A percentile compares a stretch with the other conserved stretches of the same genome.
phyloP scores from a whole-genome alignment of 31 red algal genomes.

The Porphyra umbilicalis region DNA sequence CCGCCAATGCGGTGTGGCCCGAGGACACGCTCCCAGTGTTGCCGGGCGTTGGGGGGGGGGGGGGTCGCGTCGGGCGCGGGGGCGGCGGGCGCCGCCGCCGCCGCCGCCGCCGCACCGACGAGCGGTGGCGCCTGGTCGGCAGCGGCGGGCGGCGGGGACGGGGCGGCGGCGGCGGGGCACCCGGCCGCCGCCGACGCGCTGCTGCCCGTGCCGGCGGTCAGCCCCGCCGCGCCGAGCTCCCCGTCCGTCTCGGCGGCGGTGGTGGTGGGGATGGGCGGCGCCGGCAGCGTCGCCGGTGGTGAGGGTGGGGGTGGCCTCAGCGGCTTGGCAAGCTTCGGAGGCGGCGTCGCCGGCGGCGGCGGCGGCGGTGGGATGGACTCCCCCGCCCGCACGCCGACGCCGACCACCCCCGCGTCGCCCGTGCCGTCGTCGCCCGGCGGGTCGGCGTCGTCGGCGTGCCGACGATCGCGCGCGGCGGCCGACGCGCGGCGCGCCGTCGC shows the following conservation, averaged over 20 bases:
- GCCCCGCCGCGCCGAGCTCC: neutral
- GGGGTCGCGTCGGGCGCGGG: too few relatives aligned
- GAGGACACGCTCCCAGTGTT: constrained; percentile 15
- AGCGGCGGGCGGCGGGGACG: neutral
- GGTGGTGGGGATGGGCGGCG: neutral
- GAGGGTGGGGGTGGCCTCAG: neutral
- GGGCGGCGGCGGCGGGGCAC: neutral
- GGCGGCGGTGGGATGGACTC: neutral
- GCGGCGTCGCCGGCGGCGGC: neutral
- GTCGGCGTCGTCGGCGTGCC: neutral
- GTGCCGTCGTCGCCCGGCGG: neutral
- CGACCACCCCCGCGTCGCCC: neutral
- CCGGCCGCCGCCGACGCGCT: neutral
- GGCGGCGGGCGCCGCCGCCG: neutral
- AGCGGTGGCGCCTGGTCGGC: neutral
- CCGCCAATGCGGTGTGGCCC: constrained; percentile 59
- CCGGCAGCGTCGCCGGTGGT: neutral
- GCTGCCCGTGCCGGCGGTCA: neutral
- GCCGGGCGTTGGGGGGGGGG: neutral
- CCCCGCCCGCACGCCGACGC: neutral
- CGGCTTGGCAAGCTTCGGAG: too few relatives aligned
- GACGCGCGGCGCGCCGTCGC: constrained; percentile 17
- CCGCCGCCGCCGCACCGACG: neutral
- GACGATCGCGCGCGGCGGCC: neutral
- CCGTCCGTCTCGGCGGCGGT: neutral